Evolutionary conservation across 1,139 yeast species (phyloP).

Genomic region (Tardiomyces digboiensis): DNA sequence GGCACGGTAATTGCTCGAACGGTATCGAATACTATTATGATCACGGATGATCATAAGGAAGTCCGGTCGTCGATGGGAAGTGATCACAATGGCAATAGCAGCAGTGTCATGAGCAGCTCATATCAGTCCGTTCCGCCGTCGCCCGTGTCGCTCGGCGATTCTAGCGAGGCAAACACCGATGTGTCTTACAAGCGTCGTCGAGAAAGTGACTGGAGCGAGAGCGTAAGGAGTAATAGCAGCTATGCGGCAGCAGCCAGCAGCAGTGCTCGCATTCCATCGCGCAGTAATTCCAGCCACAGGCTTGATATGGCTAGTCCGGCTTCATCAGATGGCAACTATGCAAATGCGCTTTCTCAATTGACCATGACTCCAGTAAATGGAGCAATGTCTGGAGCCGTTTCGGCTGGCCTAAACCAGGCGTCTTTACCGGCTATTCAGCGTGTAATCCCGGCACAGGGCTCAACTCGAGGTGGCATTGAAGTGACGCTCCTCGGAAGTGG

Average conservation of each 20-base stretch:
- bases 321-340: neutral
- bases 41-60: slow-evolving; percentile 83
- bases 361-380: neutral
- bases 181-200: slow-evolving; percentile 15
- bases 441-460: slow-evolving; percentile 92
- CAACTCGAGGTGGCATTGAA: slow-evolving; percentile 92
- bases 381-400: neutral
- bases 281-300: slow-evolving; percentile 5
- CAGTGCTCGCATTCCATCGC: slow-evolving; percentile 1
- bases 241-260: neutral
- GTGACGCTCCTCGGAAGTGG: slow-evolving; percentile 82
- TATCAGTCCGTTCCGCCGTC: neutral
- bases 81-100: neutral
- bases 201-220: slow-evolving; percentile 15
- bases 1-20: slow-evolving; percentile 59
- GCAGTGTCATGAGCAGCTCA: neutral
- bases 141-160: neutral
- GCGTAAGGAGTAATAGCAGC: neutral
- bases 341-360: neutral
- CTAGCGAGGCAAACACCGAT: neutral
- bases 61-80: slow-evolving; percentile 4
- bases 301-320: slow-evolving; percentile 4
- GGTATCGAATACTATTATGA: slow-evolving; percentile 66
- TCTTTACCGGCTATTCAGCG: slow-evolving; percentile 41
- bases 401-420: neutral